Evolutionary conservation across 208 protist genomes (phyloP), one percentile per base, ranked within the genome.

Genomic region (Wallacemonas sp.): DNA sequence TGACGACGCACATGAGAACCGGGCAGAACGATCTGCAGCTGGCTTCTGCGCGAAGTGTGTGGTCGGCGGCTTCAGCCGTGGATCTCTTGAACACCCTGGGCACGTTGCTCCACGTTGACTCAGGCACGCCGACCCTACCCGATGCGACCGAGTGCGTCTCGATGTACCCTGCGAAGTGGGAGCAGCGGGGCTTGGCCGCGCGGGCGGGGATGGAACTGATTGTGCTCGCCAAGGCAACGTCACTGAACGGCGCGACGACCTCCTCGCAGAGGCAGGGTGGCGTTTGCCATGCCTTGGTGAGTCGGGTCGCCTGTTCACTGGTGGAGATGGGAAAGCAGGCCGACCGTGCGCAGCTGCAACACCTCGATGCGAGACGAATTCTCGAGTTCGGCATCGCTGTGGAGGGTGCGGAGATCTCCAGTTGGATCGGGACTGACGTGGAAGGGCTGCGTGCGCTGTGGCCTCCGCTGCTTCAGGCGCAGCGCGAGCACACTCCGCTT

Each of bases 141-240:
- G 46, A 8, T 2, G 46, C 31, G n/a, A 27, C 47, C 12, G 34
- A 19, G n/a, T 11, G 12, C 26, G 31, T 79, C 14, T 55, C 58
- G 17, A 5, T 44, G 33, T 74, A 69, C 28, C 67, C 67, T 26
- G n/a, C 12, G 3, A 26, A 45, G 8, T 74, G 73, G 73, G 73
- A 60, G 36, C 27, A 55, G 19, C 45, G 53, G 1, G 53, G 42
- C 12, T 2, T 27, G 12, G 41, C 31, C 3, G 44, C 41, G 1
- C 39, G 55, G 17, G 26, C 56, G 42, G 28, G 30, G 21, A 31
- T 58, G 28, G 51, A 34, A 17, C 51, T 58, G 9, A 3, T 58
- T 5, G 28, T 38, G n/a, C 30, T 58, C 1, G 51, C 30, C 17
- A 26, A 19, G 1, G 14, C 5, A 5, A 58, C 51, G 4, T 19